These are phyloP conservation scores for Phylloporus rhodoxanthus DNA, from an alignment of 768 basidiomycete species.

Conservation along the genomic window DNA sequence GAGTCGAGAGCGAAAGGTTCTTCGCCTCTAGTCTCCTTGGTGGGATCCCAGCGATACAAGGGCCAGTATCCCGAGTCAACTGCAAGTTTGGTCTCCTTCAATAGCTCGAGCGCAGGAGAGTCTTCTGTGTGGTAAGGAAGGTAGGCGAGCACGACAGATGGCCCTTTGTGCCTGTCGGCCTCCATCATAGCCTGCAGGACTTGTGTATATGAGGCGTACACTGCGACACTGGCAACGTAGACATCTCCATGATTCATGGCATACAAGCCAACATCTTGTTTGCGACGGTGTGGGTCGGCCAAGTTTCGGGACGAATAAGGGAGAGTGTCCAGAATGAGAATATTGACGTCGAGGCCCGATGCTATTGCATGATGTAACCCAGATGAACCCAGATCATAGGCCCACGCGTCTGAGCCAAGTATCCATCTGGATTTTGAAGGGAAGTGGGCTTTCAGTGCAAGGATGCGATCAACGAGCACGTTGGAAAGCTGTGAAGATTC, in stretches of 20 bases:
- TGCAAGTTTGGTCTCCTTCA: slow-evolving; percentile 96
- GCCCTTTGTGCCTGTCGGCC: slow-evolving; percentile 85
- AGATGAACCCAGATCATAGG: slow-evolving; percentile 92
- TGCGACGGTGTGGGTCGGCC: slow-evolving; percentile 67
- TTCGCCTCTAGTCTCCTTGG: slow-evolving; percentile 63
- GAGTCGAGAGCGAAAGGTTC: slow-evolving; percentile 93
- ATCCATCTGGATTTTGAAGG: slow-evolving; percentile 83
- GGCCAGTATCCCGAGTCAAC: slow-evolving; percentile 98
- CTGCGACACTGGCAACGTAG: slow-evolving; percentile 91
- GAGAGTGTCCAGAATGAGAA: slow-evolving; percentile 88
- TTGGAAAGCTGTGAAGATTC: slow-evolving; percentile 36
- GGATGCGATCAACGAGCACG: slow-evolving; percentile 48
- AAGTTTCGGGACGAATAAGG: slow-evolving; percentile 79
- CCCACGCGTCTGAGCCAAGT: slow-evolving; percentile 97
- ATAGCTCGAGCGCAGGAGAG: slow-evolving; percentile 75
- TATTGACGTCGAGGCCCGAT: slow-evolving; percentile 87
- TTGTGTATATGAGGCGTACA: slow-evolving; percentile 93
- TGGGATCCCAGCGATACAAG: slow-evolving; percentile 95
- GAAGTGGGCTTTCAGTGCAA: slow-evolving; percentile 58
- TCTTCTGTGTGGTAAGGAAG: slow-evolving; percentile 82
- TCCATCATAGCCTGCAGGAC: slow-evolving; percentile 88
- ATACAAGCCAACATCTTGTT: slow-evolving; percentile 95
- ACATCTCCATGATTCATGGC: slow-evolving; percentile 98
- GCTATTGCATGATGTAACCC: slow-evolving; percentile 93
- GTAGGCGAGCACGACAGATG: slow-evolving; percentile 89